Conservation (phyloP, 495 filamentous ascomycete species). For the Friedmanniomyces endolithicus region DNA sequence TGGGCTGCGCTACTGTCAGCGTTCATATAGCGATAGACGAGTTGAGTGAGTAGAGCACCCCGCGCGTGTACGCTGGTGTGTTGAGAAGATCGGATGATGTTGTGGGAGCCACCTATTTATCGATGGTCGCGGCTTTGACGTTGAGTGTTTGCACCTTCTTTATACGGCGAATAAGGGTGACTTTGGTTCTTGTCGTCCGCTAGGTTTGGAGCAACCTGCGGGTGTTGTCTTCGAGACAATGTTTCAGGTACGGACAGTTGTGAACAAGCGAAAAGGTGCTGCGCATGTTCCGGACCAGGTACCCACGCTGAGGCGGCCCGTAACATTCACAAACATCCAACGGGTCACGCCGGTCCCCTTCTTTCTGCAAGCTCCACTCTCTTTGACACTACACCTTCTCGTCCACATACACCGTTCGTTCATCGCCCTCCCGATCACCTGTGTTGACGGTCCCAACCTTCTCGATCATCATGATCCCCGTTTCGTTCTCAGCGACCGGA, state of each 20-base stretch:
- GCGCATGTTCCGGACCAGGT: neutral
- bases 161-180: neutral
- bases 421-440: conserved; percentile 8
- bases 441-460: conserved; percentile 13
- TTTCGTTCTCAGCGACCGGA: conserved; percentile 5
- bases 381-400: neutral
- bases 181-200: neutral
- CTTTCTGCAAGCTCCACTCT: too few relatives aligned
- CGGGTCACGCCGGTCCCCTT: too few relatives aligned
- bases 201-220: too few relatives aligned
- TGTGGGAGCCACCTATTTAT: neutral
- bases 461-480: conserved; percentile 10
- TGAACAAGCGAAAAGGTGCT: neutral
- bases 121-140: neutral
- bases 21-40: neutral
- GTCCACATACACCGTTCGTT: neutral
- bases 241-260: neutral
- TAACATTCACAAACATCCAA: neutral
- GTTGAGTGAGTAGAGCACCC: neutral
- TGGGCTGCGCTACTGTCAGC: neutral
- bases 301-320: neutral
- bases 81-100: neutral
- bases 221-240: too few relatives aligned
- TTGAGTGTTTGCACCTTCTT: neutral
- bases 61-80: neutral